Evolutionary conservation across 305 asterid species (phyloP).

Genomic region (Ajuga reptans): DNA sequence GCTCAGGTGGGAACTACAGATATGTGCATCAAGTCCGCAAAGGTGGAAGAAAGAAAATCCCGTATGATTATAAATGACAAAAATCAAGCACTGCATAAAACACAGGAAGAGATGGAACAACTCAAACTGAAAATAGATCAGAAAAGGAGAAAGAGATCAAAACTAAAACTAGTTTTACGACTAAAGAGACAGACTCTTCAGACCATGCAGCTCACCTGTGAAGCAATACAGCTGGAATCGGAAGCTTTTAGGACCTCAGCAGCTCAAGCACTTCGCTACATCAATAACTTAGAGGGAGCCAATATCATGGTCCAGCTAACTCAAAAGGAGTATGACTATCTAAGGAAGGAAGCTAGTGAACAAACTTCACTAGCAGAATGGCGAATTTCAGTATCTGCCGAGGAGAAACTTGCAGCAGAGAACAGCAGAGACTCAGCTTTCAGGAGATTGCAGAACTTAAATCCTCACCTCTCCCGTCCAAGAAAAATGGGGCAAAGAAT

Average conservation of each 20-base stretch:
- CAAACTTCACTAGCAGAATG: constrained; percentile 37
- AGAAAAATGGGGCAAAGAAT: constrained; percentile 4
- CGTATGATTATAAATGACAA: constrained; percentile 24
- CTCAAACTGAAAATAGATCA: constrained; percentile 36
- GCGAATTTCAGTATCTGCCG: constrained; percentile 32
- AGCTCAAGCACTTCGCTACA: constrained; percentile 37
- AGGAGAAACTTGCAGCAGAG: constrained; percentile 47
- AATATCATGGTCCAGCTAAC: constrained; percentile 28
- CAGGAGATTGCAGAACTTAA: constrained; percentile 31
- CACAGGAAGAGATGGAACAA: constrained; percentile 41
- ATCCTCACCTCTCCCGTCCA: constrained; percentile 17
- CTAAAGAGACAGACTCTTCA: constrained; percentile 42
- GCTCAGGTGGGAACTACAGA: constrained; percentile 33
- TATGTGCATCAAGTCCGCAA: constrained; percentile 30
- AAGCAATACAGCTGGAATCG: constrained; percentile 39
- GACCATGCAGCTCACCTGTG: constrained; percentile 42
- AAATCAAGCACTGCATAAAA: constrained; percentile 33
- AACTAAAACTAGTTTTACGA: constrained; percentile 32
- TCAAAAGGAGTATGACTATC: constrained; percentile 32
- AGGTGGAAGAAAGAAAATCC: constrained; percentile 38
- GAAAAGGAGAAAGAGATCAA: constrained; percentile 32
- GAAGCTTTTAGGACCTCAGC: constrained; percentile 42
- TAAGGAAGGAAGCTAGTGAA: constrained; percentile 34
- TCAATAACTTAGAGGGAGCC: constrained; percentile 22
- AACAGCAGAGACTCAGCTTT: constrained; percentile 35